Conservation (phyloP, 805 yeast genomes). For the Yamadazyma nakazawae region DNA sequence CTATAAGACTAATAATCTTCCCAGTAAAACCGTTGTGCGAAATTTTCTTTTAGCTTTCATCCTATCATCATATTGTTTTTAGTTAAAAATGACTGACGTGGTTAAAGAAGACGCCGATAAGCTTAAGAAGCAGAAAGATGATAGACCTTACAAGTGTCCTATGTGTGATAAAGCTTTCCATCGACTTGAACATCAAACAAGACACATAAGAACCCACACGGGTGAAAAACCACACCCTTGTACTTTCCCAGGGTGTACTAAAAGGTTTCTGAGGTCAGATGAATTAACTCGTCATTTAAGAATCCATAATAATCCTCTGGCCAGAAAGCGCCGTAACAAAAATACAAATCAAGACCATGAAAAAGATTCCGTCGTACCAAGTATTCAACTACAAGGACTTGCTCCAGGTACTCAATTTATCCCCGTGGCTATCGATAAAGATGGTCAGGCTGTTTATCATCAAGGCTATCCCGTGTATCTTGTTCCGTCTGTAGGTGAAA, state of each 20-base stretch:
- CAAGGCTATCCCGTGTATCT: conserved; percentile 37
- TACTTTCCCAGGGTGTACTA: conserved; percentile 77
- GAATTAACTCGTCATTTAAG: conserved; percentile 84
- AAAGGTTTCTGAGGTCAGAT: conserved; percentile 76
- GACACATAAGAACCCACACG: conserved; percentile 89
- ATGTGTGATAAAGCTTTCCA: conserved; percentile 84
- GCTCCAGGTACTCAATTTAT: conserved; percentile 12
- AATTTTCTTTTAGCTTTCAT: neutral
- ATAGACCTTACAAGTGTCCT: conserved; percentile 80
- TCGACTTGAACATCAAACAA: conserved; percentile 84
- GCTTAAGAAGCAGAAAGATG: conserved; percentile 21
- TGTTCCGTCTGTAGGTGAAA: conserved; percentile 12
- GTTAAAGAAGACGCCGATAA: conserved; percentile 1
- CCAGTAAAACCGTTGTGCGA: neutral
- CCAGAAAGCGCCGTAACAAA: conserved; percentile 39
- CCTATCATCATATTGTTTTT: neutral
- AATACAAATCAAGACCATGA: conserved; percentile 5
- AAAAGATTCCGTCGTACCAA: conserved; percentile 8
- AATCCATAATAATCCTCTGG: conserved; percentile 64
- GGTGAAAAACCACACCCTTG: conserved; percentile 92
- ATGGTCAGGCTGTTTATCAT: conserved; percentile 31
- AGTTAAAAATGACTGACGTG: neutral
- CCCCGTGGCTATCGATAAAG: conserved; percentile 30
- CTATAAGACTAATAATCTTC: conserved; percentile 2
- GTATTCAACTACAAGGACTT: conserved; percentile 3